A percentile compares a stretch with the other conserved stretches of the same genome.
Conservation (phyloP, 1,139 yeast species). For the Saccharomyces hybrid region DNA sequence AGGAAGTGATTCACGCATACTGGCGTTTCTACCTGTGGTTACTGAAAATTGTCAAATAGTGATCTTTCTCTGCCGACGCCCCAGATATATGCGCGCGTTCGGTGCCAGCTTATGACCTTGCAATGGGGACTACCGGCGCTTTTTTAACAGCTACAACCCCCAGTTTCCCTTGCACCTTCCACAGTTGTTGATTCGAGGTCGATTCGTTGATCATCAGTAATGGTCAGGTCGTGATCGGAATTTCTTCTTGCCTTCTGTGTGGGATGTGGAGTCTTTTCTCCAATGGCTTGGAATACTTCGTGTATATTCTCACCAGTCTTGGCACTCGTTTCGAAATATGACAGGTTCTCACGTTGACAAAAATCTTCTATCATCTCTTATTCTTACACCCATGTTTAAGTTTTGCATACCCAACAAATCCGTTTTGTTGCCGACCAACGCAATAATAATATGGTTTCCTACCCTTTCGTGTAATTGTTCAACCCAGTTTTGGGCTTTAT, state of each 20-base stretch:
- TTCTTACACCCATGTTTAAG: slow-evolving; percentile 65
- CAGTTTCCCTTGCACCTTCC: neutral
- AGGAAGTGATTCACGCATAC: no score
- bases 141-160: neutral
- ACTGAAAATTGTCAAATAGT: no score
- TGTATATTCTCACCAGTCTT: slow-evolving; percentile 87
- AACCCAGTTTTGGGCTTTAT: slow-evolving; percentile 98
- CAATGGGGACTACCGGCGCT: neutral
- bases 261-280: slow-evolving; percentile 43
- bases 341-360: slow-evolving; percentile 75
- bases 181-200: slow-evolving; percentile 12
- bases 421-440: slow-evolving; percentile 85
- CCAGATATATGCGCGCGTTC: neutral
- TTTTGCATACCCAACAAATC: slow-evolving; percentile 46
- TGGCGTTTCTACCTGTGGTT: no score
- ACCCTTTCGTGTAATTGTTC: slow-evolving; percentile 95
- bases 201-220: slow-evolving; percentile 24
- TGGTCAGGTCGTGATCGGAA: slow-evolving; percentile 12
- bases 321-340: slow-evolving; percentile 93
- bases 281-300: slow-evolving; percentile 86
- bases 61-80: no score
- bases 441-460: slow-evolving; percentile 79
- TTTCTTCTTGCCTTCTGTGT: slow-evolving; percentile 14
- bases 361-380: slow-evolving; percentile 74
- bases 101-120: neutral